Evolutionary conservation across 352 stramenopile genomes (phyloP), one percentile per base, ranked within the genome.

Genomic region (Globisporangium lucens): DNA sequence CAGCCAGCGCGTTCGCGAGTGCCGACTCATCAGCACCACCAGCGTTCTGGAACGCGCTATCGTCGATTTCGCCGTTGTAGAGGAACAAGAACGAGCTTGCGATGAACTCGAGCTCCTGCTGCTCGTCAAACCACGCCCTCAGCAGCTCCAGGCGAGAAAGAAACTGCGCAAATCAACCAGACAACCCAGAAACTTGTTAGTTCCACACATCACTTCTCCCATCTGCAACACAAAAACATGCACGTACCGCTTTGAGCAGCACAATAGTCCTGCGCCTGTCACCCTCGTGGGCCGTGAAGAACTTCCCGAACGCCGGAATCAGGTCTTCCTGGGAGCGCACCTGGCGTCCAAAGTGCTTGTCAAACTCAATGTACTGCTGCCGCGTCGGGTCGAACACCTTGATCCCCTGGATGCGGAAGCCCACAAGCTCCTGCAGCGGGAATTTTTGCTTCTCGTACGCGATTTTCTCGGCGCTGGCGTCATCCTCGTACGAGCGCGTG

Each of bases 81-180:
- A 98, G 78, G 52, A 99, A 96, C 56, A 99, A 75, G 65, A 99
- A 83, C 15, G 95, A 99, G 67, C 93, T 98, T 2, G 92, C 91
- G 76, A 97, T 98, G 78, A 99, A 99, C 59, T 85, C 73, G 33
- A 90, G 87, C 35, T 79, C 73, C 49, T 82, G 68, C 67, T 98
- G 95, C 62, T 80, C 66, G 7, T 93, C 71, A 56, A 97, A 94
- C 85, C 87, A 97, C 20, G 47, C 27, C 35, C 80, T 66, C n/a
- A 98, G 72, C 43, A 74, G 61, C 17, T 87, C 66, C 0, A 98
- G 75, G 22, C 90, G 76, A 24, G 49, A 36, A 43, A 96, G 72
- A 55, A 97, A 92, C 83, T 96, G 36, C 8, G 6, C 0, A 24
- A 38, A 9, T 51, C 3, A 63, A 24, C 36, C 33, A 52, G 15